Evolutionary conservation across 495 filamentous ascomycete species (phyloP).

Genomic region (Talaromyces wortmannii): DNA sequence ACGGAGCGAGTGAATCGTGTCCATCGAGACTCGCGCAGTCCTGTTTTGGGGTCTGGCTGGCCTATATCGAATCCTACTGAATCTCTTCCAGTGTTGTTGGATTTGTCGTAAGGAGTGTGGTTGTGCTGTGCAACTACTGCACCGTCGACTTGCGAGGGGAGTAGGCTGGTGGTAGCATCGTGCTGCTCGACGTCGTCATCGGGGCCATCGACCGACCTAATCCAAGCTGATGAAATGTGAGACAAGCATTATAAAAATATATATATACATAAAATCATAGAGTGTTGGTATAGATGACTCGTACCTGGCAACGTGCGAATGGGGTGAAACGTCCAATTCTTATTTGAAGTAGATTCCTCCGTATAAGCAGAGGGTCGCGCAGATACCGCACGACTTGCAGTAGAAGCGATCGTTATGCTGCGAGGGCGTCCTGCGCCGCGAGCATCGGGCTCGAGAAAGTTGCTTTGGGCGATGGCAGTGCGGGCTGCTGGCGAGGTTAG

Average conservation of each 20-base stretch:
- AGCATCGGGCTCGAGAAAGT: slow-evolving; percentile 4
- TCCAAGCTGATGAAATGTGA: slow-evolving; percentile 35
- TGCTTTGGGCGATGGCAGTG: neutral
- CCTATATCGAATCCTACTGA: slow-evolving; percentile 14
- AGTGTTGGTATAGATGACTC: neutral
- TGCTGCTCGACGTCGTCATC: slow-evolving; percentile 21
- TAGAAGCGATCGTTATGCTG: neutral
- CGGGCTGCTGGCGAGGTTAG: slow-evolving; percentile 7
- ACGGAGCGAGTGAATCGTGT: slow-evolving; percentile 49
- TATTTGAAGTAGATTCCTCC: neutral
- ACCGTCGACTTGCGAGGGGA: slow-evolving; percentile 40
- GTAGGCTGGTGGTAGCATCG: slow-evolving; percentile 21
- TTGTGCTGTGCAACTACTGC: slow-evolving; percentile 56
- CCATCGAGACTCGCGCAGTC: slow-evolving; percentile 51
- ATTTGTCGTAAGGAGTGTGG: slow-evolving; percentile 38
- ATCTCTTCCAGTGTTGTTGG: slow-evolving; percentile 13
- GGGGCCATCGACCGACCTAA: slow-evolving; percentile 39
- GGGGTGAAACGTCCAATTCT: neutral
- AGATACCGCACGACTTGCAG: neutral
- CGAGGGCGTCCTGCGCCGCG: neutral
- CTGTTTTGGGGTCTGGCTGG: slow-evolving; percentile 11
- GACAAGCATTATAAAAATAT: neutral
- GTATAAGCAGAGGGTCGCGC: neutral
- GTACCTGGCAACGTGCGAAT: slow-evolving; percentile 30
- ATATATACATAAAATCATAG: neutral